Evolutionary conservation across 148 eudicot species (phyloP).

Genomic region (Fagopyrum homotropicum): DNA sequence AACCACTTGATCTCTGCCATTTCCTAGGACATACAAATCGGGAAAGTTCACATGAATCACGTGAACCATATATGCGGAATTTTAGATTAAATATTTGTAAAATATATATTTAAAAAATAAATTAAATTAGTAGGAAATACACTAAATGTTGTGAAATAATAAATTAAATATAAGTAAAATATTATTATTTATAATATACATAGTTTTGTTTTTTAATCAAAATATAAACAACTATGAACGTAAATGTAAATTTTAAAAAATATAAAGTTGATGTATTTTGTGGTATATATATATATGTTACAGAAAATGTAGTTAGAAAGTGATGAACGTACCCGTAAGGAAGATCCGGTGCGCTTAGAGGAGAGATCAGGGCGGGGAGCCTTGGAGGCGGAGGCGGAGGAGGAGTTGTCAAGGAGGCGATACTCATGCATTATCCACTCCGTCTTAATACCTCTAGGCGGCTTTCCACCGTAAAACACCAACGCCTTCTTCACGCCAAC

Average conservation of each 20-base stretch:
- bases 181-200: no score
- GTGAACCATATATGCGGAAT: not conserved
- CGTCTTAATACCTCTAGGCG: slow-evolving; percentile 49
- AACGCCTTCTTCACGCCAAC: slow-evolving; percentile 57
- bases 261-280: no score
- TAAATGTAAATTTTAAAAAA: no score
- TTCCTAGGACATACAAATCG: slow-evolving; percentile 2
- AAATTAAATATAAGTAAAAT: no score
- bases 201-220: no score
- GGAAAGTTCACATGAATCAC: slow-evolving; percentile 1
- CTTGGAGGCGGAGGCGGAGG: slow-evolving; percentile 12
- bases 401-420: slow-evolving; percentile 23
- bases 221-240: no score
- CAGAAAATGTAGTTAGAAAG: no score
- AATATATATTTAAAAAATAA: no score
- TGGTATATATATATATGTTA: no score
- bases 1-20: not conserved
- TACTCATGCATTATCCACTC: slow-evolving; percentile 64
- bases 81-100: no score
- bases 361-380: slow-evolving; percentile 22
- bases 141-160: no score
- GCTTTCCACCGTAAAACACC: slow-evolving; percentile 53
- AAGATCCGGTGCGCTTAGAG: slow-evolving; percentile 24
- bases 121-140: no score
- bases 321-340: slow-evolving; percentile 24